Base-by-base conservation (phyloP, 164 flowering plant species). In the Amborella trichopoda region DNA sequence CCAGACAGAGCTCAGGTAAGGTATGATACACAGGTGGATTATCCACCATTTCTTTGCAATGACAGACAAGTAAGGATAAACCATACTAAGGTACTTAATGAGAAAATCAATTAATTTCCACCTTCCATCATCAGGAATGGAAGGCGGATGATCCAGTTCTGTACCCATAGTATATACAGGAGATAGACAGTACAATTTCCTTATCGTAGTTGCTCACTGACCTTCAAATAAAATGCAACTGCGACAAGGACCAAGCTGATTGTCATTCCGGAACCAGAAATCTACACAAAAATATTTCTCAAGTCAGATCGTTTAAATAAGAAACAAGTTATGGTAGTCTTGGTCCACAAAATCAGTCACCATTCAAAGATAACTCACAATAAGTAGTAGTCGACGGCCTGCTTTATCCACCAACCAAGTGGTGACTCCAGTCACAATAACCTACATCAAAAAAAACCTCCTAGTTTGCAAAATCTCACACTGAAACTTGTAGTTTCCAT, bases 361-460 rank as follows among this genome's bases (percentile, higher is more conserved):
- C n/a, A n/a, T n/a, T n/a, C n/a, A n/a, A n/a, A n/a, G n/a, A n/a
- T 6, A 44, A 74, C 95, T 73, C 66, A 86, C 97, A 33, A 71
- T 80, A 46, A 91, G 89, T n/a, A 91, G 82, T 51, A 87, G 60
- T 52, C 96, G 67, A 26, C 98, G 96, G 13, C 98, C 98, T 18
- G 93, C 59, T 75, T 60, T 81, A 62, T 91, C 98, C 44, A 69
- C 62, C 75, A 91, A 63, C 95, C 87, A 87, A 23, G 87, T 74
- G 34, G 95, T 54, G 55, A 84, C 71, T 42, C 65, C 90, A 59
- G 96, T 91, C 14, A 91, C 87, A 49, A 81, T 44, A 34, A 90
- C 96, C 97, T 89, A 58, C 41, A 61, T 17, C 52, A 17, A 39
- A 38, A 20, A 40, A n/a, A n/a, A n/a, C n/a, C n/a, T n/a, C n/a